Conservation (phyloP, 75 land plant species). For the Pinus tabuliformis region DNA sequence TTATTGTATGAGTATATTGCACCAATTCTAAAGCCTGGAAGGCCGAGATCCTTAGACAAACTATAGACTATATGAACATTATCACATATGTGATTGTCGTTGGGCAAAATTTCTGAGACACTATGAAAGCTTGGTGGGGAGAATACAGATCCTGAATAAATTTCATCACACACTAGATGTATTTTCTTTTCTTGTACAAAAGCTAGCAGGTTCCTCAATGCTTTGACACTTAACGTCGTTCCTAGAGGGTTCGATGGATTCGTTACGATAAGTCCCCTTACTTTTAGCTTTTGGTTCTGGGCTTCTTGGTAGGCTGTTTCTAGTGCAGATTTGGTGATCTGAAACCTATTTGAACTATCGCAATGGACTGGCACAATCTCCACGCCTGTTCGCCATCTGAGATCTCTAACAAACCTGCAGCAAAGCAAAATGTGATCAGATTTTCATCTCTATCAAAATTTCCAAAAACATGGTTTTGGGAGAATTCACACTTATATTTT, state of each 20-base stretch:
- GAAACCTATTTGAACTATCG: constrained; percentile 54
- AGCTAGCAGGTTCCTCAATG: constrained; percentile 35
- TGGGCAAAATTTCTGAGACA: constrained; percentile 36
- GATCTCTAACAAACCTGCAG: constrained; percentile 77
- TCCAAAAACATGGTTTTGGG: too few species aligned
- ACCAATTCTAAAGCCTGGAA: constrained; percentile 82
- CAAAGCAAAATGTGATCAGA: too few species aligned
- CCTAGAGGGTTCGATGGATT: constrained; percentile 84
- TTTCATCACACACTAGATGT: constrained; percentile 74
- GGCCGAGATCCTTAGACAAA: constrained; percentile 79
- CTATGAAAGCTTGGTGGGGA: constrained; percentile 40
- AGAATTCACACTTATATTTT: too few species aligned
- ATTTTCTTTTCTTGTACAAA: constrained; percentile 48
- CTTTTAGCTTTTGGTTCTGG: constrained; percentile 29
- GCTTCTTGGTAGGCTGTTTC: constrained; percentile 44
- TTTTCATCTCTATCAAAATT: too few species aligned
- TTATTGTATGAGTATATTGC: constrained; percentile 64
- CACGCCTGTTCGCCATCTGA: constrained; percentile 79
- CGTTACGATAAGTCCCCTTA: constrained; percentile 64
- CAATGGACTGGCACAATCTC: constrained; percentile 70
- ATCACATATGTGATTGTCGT: constrained; percentile 1
- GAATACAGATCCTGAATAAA: constrained; percentile 70
- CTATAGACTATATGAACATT: constrained; percentile 77
- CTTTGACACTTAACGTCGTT: constrained; percentile 22
- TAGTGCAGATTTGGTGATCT: constrained; percentile 38